Evolutionary conservation across 768 basidiomycete species (phyloP).

Genomic region (Rhizopogon salebrosus): DNA sequence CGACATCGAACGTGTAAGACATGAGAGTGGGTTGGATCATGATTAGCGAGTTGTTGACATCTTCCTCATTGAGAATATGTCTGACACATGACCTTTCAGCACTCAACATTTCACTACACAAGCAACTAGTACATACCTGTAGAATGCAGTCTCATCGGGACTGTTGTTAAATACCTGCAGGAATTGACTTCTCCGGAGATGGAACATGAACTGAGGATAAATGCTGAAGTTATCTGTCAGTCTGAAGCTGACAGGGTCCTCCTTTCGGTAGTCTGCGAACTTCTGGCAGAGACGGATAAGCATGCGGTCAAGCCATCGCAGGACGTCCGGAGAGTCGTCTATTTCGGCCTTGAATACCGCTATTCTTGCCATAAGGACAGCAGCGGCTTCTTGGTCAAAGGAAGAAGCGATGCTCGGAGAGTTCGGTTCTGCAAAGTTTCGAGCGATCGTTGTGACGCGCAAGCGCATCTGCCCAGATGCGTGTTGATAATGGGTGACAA

Average conservation of each 20-base stretch:
- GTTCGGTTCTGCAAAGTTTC: constrained; percentile 97
- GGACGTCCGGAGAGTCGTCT: constrained; percentile 93
- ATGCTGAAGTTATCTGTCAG: constrained; percentile 95
- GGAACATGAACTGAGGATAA: constrained; percentile 99
- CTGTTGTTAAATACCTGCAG: constrained; percentile 99
- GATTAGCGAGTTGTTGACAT: constrained; percentile 98
- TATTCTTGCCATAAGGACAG: constrained; percentile 97
- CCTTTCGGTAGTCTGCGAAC: constrained; percentile 98
- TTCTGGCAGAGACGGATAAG: constrained; percentile 97
- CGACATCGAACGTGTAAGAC: constrained; percentile 93
- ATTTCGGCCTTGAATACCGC: constrained; percentile 99
- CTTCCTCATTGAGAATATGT: constrained; percentile 93
- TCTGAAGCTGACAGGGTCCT: constrained; percentile 92
- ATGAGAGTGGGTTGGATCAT: constrained; percentile 99
- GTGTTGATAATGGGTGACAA: constrained; percentile 98
- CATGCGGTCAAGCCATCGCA: constrained; percentile 98
- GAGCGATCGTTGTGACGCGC: constrained; percentile 96
- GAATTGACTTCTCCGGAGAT: constrained; percentile 94
- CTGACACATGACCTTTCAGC: constrained; percentile 34
- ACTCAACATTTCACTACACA: constrained; percentile 1
- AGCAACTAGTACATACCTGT: constrained; percentile 54
- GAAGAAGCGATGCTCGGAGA: constrained; percentile 88
- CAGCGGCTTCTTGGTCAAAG: constrained; percentile 97
- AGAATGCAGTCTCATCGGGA: constrained; percentile 99
- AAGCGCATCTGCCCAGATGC: constrained; percentile 91